Evolutionary conservation across 2,329 filamentous ascomycete genomes (phyloP).

Genomic region (Phialophora verrucosa): DNA sequence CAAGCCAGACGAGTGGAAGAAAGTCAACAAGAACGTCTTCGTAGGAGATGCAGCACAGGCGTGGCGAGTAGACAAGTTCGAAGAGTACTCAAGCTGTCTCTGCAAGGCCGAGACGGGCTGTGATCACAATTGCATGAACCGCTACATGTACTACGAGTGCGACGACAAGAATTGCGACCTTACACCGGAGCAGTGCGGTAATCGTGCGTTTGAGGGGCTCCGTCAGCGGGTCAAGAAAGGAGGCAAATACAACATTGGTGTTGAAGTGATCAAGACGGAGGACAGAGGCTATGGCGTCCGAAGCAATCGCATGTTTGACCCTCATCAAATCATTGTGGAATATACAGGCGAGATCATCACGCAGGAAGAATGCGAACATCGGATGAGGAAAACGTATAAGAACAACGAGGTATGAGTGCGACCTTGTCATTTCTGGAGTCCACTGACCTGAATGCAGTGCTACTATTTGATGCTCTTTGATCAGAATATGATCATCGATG

Average conservation of each 20-base stretch:
- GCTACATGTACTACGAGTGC: conserved; percentile 97
- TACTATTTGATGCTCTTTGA: conserved; percentile 99
- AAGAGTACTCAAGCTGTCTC: conserved; percentile 77
- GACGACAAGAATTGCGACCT: conserved; percentile 86
- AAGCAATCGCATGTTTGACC: conserved; percentile 82
- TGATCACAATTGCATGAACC: conserved; percentile 87
- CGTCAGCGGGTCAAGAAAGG: conserved; percentile 75
- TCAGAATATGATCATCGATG: conserved; percentile 98
- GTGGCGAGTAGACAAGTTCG: conserved; percentile 79
- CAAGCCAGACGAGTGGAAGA: conserved; percentile 91
- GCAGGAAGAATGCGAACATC: conserved; percentile 86
- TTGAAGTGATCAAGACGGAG: conserved; percentile 89
- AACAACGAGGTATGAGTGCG: conserved; percentile 75
- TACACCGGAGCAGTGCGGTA: conserved; percentile 74
- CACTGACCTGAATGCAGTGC: conserved; percentile 63
- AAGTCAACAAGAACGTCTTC: conserved; percentile 91
- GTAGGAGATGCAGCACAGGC: conserved; percentile 79
- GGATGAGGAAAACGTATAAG: conserved; percentile 93
- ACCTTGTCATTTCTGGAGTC: neutral
- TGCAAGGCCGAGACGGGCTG: conserved; percentile 81
- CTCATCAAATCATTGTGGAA: conserved; percentile 96
- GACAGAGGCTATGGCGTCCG: conserved; percentile 92
- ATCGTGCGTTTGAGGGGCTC: conserved; percentile 84
- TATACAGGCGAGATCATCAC: conserved; percentile 98
- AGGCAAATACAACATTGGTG: conserved; percentile 87